phyloP scores from a whole-genome alignment of 2,329 filamentous ascomycete genomes.

The Dactylonectria estremocensis region DNA sequence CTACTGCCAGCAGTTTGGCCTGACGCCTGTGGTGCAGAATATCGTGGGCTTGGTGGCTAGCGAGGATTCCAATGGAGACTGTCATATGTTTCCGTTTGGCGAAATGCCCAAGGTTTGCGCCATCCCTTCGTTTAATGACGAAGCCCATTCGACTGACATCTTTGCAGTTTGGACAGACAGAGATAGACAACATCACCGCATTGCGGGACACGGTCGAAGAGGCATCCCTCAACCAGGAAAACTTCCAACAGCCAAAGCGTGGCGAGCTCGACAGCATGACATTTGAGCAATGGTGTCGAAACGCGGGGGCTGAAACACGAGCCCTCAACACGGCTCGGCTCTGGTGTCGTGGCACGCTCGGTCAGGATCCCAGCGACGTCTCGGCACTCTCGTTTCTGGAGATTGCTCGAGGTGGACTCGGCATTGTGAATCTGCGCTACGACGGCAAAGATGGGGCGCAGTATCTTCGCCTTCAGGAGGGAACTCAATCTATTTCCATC shows the following conservation, averaged over 20 bases:
- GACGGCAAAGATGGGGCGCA: conserved; percentile 35
- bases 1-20: conserved; percentile 19
- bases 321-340: conserved; percentile 22
- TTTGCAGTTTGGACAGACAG: conserved; percentile 1
- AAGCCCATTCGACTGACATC: background rate
- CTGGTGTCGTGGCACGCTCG: conserved; percentile 32
- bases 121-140: background rate
- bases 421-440: conserved; percentile 30
- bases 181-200: conserved; percentile 5
- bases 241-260: conserved; percentile 3
- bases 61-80: conserved; percentile 21
- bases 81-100: conserved; percentile 22
- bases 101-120: conserved; percentile 10
- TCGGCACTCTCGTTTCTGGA: conserved; percentile 33
- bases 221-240: background rate
- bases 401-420: conserved; percentile 28
- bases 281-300: conserved; percentile 19
- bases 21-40: conserved; percentile 18
- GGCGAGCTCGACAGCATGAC: conserved; percentile 10
- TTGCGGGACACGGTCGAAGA: conserved; percentile 8
- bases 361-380: conserved; percentile 31
- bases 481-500: conserved; percentile 23
- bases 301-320: conserved; percentile 4
- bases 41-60: conserved; percentile 11
- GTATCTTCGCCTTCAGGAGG: conserved; percentile 28